Evolutionary conservation across 2,329 filamentous ascomycete genomes (phyloP), one percentile per base, ranked within the genome.

Genomic region (Sclerotinia nivalis): DNA sequence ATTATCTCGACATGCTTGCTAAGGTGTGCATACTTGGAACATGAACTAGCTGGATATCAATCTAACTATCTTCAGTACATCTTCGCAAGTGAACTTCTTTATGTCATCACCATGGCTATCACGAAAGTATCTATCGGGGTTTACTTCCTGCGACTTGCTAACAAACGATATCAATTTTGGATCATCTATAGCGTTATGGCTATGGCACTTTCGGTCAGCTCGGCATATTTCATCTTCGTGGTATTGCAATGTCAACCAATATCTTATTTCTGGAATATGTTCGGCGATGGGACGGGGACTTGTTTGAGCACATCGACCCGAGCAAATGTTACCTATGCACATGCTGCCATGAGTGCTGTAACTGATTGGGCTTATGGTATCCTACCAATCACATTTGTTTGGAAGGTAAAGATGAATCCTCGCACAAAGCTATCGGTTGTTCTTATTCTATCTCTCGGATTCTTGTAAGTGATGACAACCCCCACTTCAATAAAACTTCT

Each of bases 241-340:
- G 37, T 78, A 18, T 76, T 77, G 28, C 76, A 78, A 70, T 78
- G 76, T 68, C 58, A 72, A 1, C 76, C 76, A 0, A 72, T 77
- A 49, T 66, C 72, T 5, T 81, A 78, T 70, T 80, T 80, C 67
- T 83, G 81, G 81, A 72, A 73, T 28, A 76, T 77, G 34, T 79
- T 79, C 45, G 74, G 73, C 2, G 66, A 73, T 0, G 71, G 73
- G 13, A 62, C 65, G 5, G 79, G 81, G 13, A 73, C 69, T 31
- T 81, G 81, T 65, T 71, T 81, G 47, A 73, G 71, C 45, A 71
- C 74, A n/a, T 52, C 72, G 2, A 72, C 71, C 25, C 65, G 76
- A 13, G 70, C 73, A 1, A 71, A 72, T 37, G 71, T 76, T 50
- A 76, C 76, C 8, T 77, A 77, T 72, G 72, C 73, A 34, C 75